phyloP scores from a whole-genome alignment of 163 green algal genomes.

The Chloromonas sp. region DNA sequence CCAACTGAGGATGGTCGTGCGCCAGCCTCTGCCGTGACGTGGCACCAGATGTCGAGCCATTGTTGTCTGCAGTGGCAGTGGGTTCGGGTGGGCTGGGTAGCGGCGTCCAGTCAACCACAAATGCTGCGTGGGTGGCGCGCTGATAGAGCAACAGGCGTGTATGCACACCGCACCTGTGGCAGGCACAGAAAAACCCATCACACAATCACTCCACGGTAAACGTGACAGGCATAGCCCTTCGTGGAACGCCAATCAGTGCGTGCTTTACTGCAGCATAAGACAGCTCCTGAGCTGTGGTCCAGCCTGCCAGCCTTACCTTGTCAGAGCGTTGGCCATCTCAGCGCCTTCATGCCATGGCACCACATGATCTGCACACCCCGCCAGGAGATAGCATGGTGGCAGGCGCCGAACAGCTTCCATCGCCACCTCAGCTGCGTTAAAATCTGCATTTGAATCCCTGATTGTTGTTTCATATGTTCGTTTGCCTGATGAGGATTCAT shows the following conservation, averaged over 20 bases:
- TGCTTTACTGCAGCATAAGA: not conserved
- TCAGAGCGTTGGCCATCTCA: slow-evolving; percentile 38
- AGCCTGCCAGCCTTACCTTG: slow-evolving; percentile 12
- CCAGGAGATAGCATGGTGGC: slow-evolving; percentile 12
- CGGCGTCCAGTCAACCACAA: not conserved
- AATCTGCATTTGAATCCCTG: no score
- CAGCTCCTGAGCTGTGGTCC: not conserved
- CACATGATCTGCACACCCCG: slow-evolving; percentile 46
- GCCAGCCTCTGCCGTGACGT: no score
- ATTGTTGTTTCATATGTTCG: no score
- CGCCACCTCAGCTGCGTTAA: no score
- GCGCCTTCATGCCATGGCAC: slow-evolving; percentile 59
- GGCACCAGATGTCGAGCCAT: not conserved
- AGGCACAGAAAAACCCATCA: slow-evolving; percentile 31
- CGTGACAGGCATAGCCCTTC: no score
- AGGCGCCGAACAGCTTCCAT: not conserved
- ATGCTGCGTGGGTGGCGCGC: not conserved
- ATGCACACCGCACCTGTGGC: slow-evolving; percentile 10
- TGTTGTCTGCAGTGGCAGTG: not conserved
- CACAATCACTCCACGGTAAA: not conserved
- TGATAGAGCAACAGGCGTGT: not conserved
- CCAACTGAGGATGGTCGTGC: not conserved
- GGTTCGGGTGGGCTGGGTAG: not conserved
- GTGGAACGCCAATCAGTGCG: not conserved
- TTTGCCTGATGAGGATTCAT: not conserved